Evolutionary conservation across 805 yeast genomes (phyloP), one percentile per base, ranked within the genome.

Genomic region (Yamadazyma olivae): DNA sequence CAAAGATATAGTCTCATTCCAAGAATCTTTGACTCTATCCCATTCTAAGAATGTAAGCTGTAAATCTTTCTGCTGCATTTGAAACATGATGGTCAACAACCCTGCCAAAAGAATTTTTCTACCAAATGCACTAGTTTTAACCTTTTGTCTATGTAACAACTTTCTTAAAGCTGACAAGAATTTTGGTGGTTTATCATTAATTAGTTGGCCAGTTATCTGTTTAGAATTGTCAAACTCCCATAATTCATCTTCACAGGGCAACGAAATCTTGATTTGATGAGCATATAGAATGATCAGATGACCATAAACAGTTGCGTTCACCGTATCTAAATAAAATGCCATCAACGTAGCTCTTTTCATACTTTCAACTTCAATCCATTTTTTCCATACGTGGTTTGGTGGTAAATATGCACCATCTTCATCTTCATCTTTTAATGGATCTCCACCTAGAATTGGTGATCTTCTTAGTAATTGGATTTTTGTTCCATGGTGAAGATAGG

Each of bases 401-500:
- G 47, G 45, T 8, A 39, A 22, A 13, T 35, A 40, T 1, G 35
- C 44, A 9, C 44, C 48, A 13, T 61, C 64, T 10, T 51, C 55
- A 16, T 53, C 50, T 13, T 44, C 48, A 18, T 40, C 48, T 38
- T 56, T 59, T 23, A 55, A 48, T 0, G 70, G 71, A 35, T 65
- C 70, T 10, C 71, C 70, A 6, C 70, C 74, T 10, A 66, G 43
- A 9, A 64, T 35, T n/a, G 56, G 56, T 13, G 50, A 41, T 30
- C 57, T 38, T 27, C 58, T 34, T 6, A 54, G 39, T 9, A 57
- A 28, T 35, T 56, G 59, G 13, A 56, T 51, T 39, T 57, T 57
- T n/a, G 93, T 80, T 4, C 93, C 95, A 55, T 86, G 95, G 50
- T 86, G 93, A n/a, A 87, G 62, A 54, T 81, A 87, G 0, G 86